These are phyloP conservation scores for Erythrobasidium yunnanense DNA, from an alignment of 768 basidiomycete species.

Conservation along the genomic window DNA sequence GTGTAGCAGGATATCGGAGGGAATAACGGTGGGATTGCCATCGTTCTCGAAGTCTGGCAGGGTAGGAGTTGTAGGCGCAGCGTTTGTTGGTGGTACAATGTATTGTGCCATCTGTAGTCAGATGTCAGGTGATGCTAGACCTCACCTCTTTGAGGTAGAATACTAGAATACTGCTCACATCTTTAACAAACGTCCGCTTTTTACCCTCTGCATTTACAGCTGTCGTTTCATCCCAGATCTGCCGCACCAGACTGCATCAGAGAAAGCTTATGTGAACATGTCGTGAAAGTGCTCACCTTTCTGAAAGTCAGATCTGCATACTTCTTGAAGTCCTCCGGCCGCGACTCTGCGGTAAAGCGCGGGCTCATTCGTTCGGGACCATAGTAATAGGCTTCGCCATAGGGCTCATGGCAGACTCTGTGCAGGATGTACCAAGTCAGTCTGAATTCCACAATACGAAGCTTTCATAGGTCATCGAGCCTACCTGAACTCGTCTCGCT, in stretches of 20 bases:
- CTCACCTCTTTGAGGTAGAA: neutral
- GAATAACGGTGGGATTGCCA: conserved; percentile 37
- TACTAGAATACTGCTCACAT: conserved; percentile 12
- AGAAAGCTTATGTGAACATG: neutral
- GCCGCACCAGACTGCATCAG: neutral
- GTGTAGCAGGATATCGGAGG: conserved; percentile 30
- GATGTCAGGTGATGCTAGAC: neutral
- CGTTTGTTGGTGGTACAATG: conserved; percentile 29
- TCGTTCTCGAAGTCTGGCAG: conserved; percentile 12
- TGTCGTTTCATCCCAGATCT: conserved; percentile 34
- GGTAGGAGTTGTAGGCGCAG: conserved; percentile 19
- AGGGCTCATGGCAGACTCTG: conserved; percentile 36
- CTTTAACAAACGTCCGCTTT: conserved; percentile 34
- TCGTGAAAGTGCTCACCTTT: conserved; percentile 28
- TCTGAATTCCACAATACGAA: neutral
- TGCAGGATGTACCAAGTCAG: conserved; percentile 16
- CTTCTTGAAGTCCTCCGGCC: conserved; percentile 26
- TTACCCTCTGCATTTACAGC: neutral
- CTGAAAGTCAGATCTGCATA: conserved; percentile 29
- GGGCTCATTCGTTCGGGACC: conserved; percentile 29
- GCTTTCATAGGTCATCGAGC: too few species aligned
- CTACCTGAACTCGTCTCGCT: conserved; percentile 15
- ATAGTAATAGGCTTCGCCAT: conserved; percentile 34
- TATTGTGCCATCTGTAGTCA: conserved; percentile 37
- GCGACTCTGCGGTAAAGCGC: conserved; percentile 30